Evolutionary conservation across 331 rosid genomes (phyloP).

Genomic region (Quercus lobata): DNA sequence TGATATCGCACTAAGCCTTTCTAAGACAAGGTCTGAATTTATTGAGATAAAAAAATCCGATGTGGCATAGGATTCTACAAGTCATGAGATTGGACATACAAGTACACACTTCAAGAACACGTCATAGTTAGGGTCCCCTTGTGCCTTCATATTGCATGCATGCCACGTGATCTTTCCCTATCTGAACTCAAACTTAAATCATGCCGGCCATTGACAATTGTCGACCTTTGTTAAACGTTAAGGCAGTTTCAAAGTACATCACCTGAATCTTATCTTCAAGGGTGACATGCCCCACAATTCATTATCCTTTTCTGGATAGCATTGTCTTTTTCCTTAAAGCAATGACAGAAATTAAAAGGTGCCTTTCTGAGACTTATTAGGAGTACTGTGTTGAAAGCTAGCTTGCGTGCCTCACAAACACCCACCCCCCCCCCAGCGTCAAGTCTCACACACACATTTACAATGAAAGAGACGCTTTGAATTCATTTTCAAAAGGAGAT

Average conservation of each 20-base stretch:
- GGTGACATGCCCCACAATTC: slow-evolving; percentile 27
- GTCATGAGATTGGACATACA: slow-evolving; percentile 15
- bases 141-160: slow-evolving; percentile 33
- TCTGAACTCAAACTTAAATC: slow-evolving; percentile 31
- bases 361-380: neutral
- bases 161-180: slow-evolving; percentile 36
- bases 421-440: no score
- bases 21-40: slow-evolving; percentile 26
- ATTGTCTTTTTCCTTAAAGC: neutral
- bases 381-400: no score
- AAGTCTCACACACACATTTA: no score
- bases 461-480: no score
- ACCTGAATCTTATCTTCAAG: slow-evolving; percentile 39
- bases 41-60: slow-evolving; percentile 22
- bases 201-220: slow-evolving; percentile 52
- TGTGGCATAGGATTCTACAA: slow-evolving; percentile 2
- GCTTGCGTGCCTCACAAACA: no score
- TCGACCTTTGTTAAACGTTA: slow-evolving; percentile 8
- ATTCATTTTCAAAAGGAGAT: no score
- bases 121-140: slow-evolving; percentile 34
- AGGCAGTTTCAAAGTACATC: slow-evolving; percentile 43
- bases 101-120: slow-evolving; percentile 14
- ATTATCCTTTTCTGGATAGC: slow-evolving; percentile 24
- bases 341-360: neutral
- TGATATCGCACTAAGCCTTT: slow-evolving; percentile 9